Base-by-base conservation (phyloP, 2,329 filamentous ascomycete species). In the Neospermospora avenae region DNA sequence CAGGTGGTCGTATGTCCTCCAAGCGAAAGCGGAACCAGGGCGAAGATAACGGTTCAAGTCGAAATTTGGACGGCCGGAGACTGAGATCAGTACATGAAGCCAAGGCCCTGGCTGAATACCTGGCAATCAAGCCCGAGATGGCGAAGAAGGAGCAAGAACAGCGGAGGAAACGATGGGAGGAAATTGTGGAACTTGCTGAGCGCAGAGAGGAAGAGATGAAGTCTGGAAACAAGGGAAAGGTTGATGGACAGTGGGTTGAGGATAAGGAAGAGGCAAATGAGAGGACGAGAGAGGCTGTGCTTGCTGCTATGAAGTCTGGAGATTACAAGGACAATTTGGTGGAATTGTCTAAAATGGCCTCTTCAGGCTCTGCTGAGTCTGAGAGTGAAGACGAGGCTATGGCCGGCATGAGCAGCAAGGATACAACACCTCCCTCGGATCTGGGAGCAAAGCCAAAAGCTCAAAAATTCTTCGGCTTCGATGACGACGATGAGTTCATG, bases 1-100 rank as follows among this genome's bases (percentile, higher is more conserved):
- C 95, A 3, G 95, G 96, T 72, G 95, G 96, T 42, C 93, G 96
- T 77, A 99, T 99, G 95, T 96, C 92, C 2, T 93, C 90, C n/a
- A 84, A 84, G 70, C 85, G 87, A 68, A 96, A 96, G 79, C 95
- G 88, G 71, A 88, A 88, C 58, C 85, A 90, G 68, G 87, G 85
- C 56, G 91, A 96, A 39, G 87, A 91, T 63, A 93, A 96, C 70
- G 93, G 87, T 24, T 97, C 93, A 2, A 96, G 91, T 72, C 86
- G 95, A 65, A 99, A 98, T 67, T 81, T 99, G 1, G 95, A 98
- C 70, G 95, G 95, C 0, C 86, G 95, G 22, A 84, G 95, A 59
- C 75, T 99, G 58, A 87, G 96, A 54, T 98, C 95, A 2, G 91
- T 98, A 28, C 93, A 90, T 39, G 95, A 99, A 74, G 95, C 95